Percentiles rank a stretch among this genome's conserved stretches.
phyloP scores from a whole-genome alignment of 2,329 filamentous ascomycete genomes.

The Cryphonectria parasitica region DNA sequence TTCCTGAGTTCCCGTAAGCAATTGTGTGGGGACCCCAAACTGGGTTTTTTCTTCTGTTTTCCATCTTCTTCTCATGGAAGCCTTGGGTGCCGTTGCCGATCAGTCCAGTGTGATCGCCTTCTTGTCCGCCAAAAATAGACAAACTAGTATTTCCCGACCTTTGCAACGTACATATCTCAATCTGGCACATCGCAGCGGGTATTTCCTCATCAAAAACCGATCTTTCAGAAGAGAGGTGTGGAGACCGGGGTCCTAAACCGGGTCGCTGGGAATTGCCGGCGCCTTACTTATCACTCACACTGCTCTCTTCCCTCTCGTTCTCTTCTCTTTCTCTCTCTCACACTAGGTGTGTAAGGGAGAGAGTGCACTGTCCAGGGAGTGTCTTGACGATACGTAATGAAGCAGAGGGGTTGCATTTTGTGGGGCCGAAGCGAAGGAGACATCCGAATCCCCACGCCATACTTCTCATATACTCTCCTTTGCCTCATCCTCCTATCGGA shows the following conservation, averaged over 20 bases:
- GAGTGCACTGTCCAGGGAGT: too few relatives aligned
- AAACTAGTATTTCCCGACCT: neutral
- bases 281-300: neutral
- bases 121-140: neutral
- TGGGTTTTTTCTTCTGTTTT: neutral
- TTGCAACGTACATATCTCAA: neutral
- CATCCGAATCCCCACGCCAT: neutral
- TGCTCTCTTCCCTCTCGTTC: neutral
- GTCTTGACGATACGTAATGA: too few relatives aligned
- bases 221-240: neutral
- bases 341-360: neutral
- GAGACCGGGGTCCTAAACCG: neutral
- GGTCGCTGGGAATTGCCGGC: too few relatives aligned
- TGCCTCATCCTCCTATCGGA: neutral
- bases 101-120: too few relatives aligned
- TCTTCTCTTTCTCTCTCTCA: neutral
- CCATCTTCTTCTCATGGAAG: too few relatives aligned
- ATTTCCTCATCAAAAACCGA: neutral
- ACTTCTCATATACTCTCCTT: neutral
- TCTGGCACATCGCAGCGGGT: neutral
- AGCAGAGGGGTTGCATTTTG: neutral
- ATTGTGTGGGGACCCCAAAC: neutral
- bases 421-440: neutral
- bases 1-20: neutral
- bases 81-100: neutral